A percentile compares a stretch with the other conserved stretches of the same genome.
Evolutionary conservation across 2,329 filamentous ascomycete species (phyloP).

Genomic region (Drechslerella dactyloides): DNA sequence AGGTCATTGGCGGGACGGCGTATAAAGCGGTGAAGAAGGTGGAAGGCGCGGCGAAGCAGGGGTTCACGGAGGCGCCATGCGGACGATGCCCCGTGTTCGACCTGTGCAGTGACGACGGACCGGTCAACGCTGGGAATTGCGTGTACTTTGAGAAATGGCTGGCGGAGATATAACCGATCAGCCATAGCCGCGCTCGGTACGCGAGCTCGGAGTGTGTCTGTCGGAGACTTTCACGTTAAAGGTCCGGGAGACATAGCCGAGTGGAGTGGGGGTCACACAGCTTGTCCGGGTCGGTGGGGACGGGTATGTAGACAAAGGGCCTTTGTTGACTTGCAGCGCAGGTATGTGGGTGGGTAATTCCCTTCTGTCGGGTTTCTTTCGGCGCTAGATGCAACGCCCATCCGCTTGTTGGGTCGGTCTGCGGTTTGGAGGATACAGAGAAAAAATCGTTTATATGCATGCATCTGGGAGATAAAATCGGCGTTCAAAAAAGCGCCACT

Average conservation of each 20-base stretch:
- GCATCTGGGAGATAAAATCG: neutral
- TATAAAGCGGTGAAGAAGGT: conserved; percentile 57
- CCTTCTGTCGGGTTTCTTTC: neutral
- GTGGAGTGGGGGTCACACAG: neutral
- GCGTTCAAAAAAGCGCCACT: neutral
- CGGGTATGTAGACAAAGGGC: neutral
- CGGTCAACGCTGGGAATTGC: conserved; percentile 86
- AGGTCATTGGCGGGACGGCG: conserved; percentile 59
- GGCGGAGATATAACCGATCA: conserved; percentile 55
- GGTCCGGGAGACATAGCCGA: neutral
- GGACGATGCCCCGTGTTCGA: conserved; percentile 92
- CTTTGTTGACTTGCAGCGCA: conserved; percentile 1
- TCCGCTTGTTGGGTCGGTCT: neutral
- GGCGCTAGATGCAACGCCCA: neutral
- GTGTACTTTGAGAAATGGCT: conserved; percentile 92
- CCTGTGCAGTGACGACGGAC: conserved; percentile 86
- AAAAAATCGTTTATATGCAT: neutral
- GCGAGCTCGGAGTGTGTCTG: neutral
- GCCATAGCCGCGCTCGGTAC: neutral
- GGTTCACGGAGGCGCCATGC: conserved; percentile 86
- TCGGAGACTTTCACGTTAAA: neutral
- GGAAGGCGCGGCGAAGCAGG: conserved; percentile 64
- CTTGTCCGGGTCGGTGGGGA: neutral
- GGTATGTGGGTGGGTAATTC: neutral
- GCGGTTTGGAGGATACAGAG: neutral